A percentile compares a stretch with the other conserved stretches of the same genome.
phyloP scores from a whole-genome alignment of 345 rosid species.

The Citrus medica region DNA sequence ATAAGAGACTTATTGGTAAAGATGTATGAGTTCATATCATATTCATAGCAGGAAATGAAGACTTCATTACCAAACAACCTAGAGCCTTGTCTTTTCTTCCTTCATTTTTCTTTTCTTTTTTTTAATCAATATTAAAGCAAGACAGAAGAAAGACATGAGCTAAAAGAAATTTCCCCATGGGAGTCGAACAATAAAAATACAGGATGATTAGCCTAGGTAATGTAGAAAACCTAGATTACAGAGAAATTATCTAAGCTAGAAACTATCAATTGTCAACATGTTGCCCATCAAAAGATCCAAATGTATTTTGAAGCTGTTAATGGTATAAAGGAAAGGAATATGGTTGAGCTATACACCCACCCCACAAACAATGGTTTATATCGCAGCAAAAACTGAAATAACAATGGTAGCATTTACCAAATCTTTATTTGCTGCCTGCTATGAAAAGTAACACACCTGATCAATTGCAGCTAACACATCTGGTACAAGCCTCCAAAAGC shows the following conservation, averaged over 20 bases:
- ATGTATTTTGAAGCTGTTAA: not conserved
- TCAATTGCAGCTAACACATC: slow-evolving; percentile 99
- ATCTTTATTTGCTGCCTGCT: not conserved
- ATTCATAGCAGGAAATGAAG: not conserved
- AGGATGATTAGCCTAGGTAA: not conserved
- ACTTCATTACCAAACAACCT: not conserved
- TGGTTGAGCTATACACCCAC: not conserved
- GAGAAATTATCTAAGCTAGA: not conserved
- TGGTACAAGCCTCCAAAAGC: slow-evolving; percentile 90
- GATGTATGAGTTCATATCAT: not conserved
- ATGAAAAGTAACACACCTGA: slow-evolving; percentile 47
- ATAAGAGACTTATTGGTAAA: not conserved
- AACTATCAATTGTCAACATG: not conserved
- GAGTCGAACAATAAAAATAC: not conserved
- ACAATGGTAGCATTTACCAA: not conserved
- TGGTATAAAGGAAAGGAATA: not conserved
- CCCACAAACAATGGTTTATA: not conserved
- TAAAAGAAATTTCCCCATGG: not conserved
- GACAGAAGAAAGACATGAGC: not conserved
- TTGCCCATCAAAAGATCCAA: not conserved
- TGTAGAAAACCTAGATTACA: not conserved
- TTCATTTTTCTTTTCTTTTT: not conserved
- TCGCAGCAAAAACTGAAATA: not conserved
- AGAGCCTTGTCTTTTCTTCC: not conserved
- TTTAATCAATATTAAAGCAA: not conserved